Evolutionary conservation across 176 grass and related monocot genomes (phyloP).

Genomic region (Rhynchospora pubera): DNA sequence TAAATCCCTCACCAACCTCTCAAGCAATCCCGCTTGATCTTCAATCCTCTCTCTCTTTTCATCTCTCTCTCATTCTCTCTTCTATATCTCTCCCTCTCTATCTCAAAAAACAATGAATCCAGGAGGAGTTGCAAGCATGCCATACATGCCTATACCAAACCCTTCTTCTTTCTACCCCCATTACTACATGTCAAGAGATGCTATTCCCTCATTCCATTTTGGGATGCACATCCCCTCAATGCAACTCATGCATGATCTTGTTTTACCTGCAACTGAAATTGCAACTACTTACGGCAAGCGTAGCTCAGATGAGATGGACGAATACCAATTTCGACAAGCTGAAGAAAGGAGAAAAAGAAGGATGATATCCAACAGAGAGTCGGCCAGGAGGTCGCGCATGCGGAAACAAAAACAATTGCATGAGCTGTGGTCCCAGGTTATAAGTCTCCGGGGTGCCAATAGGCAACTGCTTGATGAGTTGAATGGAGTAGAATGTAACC

Average conservation of each 20-base stretch:
- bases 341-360: constrained; percentile 70
- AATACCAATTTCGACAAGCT: constrained; percentile 19
- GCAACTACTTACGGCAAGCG: constrained; percentile 7
- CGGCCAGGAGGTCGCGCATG: constrained; percentile 62
- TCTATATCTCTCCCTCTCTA: constrained; percentile 17
- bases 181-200: constrained; percentile 48
- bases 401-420: constrained; percentile 72
- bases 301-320: constrained; percentile 40
- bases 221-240: constrained; percentile 26
- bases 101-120: constrained; percentile 43
- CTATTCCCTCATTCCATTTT: constrained; percentile 46
- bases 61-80: constrained; percentile 15
- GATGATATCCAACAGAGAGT: constrained; percentile 79
- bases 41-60: constrained; percentile 13
- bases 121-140: constrained; percentile 67
- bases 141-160: constrained; percentile 43
- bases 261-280: constrained; percentile 23
- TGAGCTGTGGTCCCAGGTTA: constrained; percentile 46
- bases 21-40: constrained; percentile 28
- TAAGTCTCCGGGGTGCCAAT: constrained; percentile 40
- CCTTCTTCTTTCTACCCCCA: constrained; percentile 51
- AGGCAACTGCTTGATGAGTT: constrained; percentile 68
- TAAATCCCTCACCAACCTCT: constrained; percentile 53
- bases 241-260: constrained; percentile 34
- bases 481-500: constrained; percentile 33